These are phyloP conservation scores for Perilla frutescens DNA, from an alignment of 257 asterid genomes.

Conservation along the genomic window DNA sequence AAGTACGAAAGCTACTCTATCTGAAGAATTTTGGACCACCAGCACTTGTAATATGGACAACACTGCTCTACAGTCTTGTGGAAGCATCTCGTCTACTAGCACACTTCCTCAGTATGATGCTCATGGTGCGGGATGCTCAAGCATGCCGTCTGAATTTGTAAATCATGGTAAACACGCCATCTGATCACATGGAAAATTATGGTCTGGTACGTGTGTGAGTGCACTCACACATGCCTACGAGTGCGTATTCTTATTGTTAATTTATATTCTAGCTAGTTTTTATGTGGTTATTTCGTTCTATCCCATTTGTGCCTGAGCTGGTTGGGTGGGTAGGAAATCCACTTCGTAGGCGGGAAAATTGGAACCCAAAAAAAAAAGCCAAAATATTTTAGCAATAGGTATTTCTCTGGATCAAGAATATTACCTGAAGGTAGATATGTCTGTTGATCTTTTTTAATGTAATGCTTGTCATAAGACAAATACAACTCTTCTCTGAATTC, in stretches of 20 bases:
- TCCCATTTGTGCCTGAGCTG: no score
- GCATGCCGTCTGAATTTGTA: constrained; percentile 61
- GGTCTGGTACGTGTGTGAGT: neutral
- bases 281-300: neutral
- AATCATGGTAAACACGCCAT: constrained; percentile 62
- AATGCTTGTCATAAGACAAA: neutral
- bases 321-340: neutral
- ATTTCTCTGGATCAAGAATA: constrained; percentile 15
- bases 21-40: constrained; percentile 74
- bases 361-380: neutral
- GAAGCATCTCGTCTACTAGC: constrained; percentile 67
- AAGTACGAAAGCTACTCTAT: constrained; percentile 44
- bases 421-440: neutral
- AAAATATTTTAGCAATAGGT: neutral
- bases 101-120: constrained; percentile 64
- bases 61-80: constrained; percentile 59
- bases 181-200: constrained; percentile 23
- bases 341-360: neutral
- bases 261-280: neutral
- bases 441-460: neutral
- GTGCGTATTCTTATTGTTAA: neutral
- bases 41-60: constrained; percentile 66
- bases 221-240: neutral
- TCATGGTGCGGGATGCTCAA: constrained; percentile 54
- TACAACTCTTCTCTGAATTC: neutral